These are phyloP conservation scores for Sphaerulina populicola DNA, from an alignment of 2,329 filamentous ascomycete species.

Conservation along the genomic window DNA sequence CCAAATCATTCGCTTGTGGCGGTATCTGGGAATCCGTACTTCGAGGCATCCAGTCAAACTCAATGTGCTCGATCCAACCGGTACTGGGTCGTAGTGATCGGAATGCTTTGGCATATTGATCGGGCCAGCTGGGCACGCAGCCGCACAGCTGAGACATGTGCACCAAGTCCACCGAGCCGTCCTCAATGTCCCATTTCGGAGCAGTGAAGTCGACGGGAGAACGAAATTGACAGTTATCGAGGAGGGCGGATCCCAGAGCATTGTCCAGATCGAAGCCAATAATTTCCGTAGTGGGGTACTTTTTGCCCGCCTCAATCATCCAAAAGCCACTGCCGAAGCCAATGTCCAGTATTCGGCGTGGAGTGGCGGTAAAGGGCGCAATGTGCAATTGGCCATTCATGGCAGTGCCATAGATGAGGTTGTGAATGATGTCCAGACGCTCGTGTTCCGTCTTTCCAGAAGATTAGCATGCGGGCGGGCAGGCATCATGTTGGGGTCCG, in stretches of 20 bases:
- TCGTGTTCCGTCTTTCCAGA: conserved; percentile 15
- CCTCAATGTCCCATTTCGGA: conserved; percentile 59
- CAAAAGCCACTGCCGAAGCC: conserved; percentile 88
- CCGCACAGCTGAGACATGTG: conserved; percentile 74
- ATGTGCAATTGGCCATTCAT: conserved; percentile 23
- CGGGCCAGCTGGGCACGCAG: conserved; percentile 66
- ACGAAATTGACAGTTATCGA: conserved; percentile 17
- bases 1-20: conserved; percentile 47
- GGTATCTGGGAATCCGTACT: conserved; percentile 50
- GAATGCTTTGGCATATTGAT: conserved; percentile 59
- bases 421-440: conserved; percentile 23
- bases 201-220: conserved; percentile 63
- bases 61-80: conserved; percentile 77
- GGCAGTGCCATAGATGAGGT: conserved; percentile 32
- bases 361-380: conserved; percentile 34
- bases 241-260: conserved; percentile 7
- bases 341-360: conserved; percentile 52
- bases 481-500: background rate
- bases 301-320: conserved; percentile 76
- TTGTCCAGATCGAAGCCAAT: conserved; percentile 26
- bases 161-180: conserved; percentile 70
- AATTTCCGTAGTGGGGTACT: conserved; percentile 32
- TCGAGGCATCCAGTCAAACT: conserved; percentile 73
- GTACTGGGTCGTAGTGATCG: conserved; percentile 65
- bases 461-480: background rate